Base-by-base conservation (phyloP, 305 asterid genomes). In the Andrographis paniculata region DNA sequence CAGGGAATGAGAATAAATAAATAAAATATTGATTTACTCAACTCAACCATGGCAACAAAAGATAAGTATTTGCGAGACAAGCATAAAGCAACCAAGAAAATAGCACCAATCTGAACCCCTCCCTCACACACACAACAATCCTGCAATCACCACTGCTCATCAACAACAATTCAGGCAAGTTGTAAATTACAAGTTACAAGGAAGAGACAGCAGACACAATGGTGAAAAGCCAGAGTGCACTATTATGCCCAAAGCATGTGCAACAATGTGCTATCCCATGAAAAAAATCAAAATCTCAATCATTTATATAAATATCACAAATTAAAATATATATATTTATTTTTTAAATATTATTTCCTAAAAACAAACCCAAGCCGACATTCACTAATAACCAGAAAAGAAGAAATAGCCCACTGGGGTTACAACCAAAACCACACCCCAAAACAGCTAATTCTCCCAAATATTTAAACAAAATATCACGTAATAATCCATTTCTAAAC, bases 351-450 rank as follows among this genome's bases (percentile, higher is more conserved):
- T 24, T 8, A 24, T 8, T 24, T 3, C 6, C 30, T 3, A 24
- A 4, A 24, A 24, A 24, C 30, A 24, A 24, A 8, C 8, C 30
- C 4, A 3, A 8, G 30, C 30, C 30, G 8, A 24, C 30, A 24
- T 24, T 3, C 30, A 24, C 30, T 24, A 24, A 8, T 24, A 24
- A 24, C 17, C 2, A 37, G 42, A 5, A 14, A 1, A 37, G 8
- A 37, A 37, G 2, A 9, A n/a, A 37, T 9, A 14, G 8, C 42
- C 6, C 2, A 14, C 12, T 13, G 42, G 42, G 42, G 42, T 37
- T 37, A 13, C 16, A 37, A 37, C 52, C 60, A 55, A 44, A 75
- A 68, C 58, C 53, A 55, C 43, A 60, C 68, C 30, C 70, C 74
- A 60, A 30, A 64, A 45, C 72, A 44, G 40, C 11, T 36, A 52